Conservation (phyloP, 2,329 filamentous ascomycete species). For the Aspergillus spinulosporus region DNA sequence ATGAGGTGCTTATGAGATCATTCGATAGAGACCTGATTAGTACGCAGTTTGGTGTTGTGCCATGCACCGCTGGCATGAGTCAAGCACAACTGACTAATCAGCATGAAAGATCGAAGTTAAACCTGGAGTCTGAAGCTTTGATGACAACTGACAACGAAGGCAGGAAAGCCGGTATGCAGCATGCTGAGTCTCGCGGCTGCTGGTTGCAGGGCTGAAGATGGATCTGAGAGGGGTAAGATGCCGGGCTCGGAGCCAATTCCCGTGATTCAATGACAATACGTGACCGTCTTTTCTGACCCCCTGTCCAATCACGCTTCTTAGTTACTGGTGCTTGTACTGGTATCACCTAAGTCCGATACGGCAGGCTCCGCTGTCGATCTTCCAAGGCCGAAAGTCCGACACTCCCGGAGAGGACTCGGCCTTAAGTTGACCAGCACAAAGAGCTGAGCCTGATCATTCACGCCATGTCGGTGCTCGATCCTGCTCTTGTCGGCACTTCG, state of each 20-base stretch:
- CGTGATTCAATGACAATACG: neutral
- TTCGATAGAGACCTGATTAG: neutral
- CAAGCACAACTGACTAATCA: slow-evolving; percentile 3
- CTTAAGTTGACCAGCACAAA: neutral
- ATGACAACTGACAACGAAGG: neutral
- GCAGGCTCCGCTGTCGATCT: neutral
- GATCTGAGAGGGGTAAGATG: neutral
- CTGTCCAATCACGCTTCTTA: neutral
- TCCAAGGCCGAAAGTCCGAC: neutral
- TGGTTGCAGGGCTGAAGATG: slow-evolving; percentile 14
- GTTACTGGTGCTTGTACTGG: neutral
- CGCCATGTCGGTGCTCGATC: slow-evolving; percentile 24
- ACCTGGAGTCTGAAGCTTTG: neutral
- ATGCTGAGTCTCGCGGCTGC: neutral
- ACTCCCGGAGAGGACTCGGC: neutral
- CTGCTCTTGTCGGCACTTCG: slow-evolving; percentile 26
- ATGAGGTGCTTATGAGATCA: slow-evolving; percentile 4
- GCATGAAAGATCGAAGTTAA: neutral
- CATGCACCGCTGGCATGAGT: neutral
- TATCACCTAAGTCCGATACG: neutral
- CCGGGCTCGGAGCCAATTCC: neutral
- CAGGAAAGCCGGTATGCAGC: neutral
- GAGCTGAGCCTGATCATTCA: slow-evolving; percentile 3
- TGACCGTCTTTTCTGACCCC: neutral
- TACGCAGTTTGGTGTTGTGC: neutral